Evolutionary conservation across 2,329 filamentous ascomycete species (phyloP), one percentile per base, ranked within the genome.

Genomic region (Colletotrichum endophyticum): DNA sequence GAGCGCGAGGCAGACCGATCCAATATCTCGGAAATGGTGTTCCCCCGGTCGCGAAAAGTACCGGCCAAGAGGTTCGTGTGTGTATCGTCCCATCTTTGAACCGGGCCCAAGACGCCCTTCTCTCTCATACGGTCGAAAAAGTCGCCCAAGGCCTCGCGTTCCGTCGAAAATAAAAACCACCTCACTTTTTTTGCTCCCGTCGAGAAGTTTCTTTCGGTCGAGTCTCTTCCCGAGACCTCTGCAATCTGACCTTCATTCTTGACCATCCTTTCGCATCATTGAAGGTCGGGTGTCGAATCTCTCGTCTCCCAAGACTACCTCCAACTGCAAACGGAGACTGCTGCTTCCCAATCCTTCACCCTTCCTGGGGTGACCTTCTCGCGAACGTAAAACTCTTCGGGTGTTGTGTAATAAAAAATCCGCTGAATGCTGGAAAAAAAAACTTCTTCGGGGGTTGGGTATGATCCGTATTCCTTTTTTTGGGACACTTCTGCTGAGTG

Each of bases 391-490:
- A 79, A 72, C 70, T 77, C 70, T 53, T 75, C 32, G 64, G 72
- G 80, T 81, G 79, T 69, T 77, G 56, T 78, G 75, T 79, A 73
- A 80, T 67, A 44, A 78, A 79, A 75, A 77, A 75, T 57, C 59
- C 75, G 74, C 69, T 80, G 74, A 79, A 80, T 81, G 79, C 76
- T 80, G 79, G 72, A 67, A 75, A 78, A 79, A 80, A 79, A 69
- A 75, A 80, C 79, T 73, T 75, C 79, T 64, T 76, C 68, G 77
- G 75, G 77, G 78, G 79, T 78, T 77, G 84, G 84, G 84, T 85
- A 85, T 85, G 84, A 84, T 84, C 81, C 80, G 80, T 80, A 79
- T 83, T 79, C 83, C 78, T 84, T 85, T 85, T 85, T 85, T 85
- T 86, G 84, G 84, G 83, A 82, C 82, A 76, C 83, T 85, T 81